Evolutionary conservation across 1,284 basidiomycete species (phyloP).

Genomic region (Cryptococcus deneoformans): DNA sequence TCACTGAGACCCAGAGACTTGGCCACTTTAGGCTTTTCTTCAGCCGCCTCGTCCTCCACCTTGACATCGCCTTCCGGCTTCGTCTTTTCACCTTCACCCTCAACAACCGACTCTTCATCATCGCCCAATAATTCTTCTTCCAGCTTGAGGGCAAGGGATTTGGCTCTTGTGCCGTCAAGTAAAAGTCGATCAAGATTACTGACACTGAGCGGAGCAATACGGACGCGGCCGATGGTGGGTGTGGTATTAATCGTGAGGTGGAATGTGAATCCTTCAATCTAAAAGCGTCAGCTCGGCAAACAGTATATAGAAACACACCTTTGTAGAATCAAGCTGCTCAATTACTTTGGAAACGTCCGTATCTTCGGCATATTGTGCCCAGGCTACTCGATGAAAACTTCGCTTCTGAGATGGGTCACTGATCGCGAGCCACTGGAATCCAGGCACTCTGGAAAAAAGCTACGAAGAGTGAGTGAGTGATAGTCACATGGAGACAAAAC

Average conservation of each 20-base stretch:
- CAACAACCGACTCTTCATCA: conserved; percentile 38
- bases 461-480: conserved; percentile 7
- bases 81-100: not conserved
- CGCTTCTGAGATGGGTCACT: conserved; percentile 86
- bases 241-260: conserved; percentile 79
- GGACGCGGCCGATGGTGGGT: conserved; percentile 71
- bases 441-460: conserved; percentile 46
- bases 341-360: conserved; percentile 73
- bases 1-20: conserved; percentile 24
- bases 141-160: conserved; percentile 63
- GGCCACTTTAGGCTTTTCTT: conserved; percentile 11
- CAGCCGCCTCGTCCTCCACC: not conserved
- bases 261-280: conserved; percentile 91
- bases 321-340: conserved; percentile 70
- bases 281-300: not conserved
- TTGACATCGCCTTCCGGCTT: not conserved
- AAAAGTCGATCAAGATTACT: conserved; percentile 71
- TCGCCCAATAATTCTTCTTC: conserved; percentile 61
- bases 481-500: conserved; percentile 17
- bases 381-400: conserved; percentile 86
- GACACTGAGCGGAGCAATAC: conserved; percentile 74
- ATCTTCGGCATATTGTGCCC: conserved; percentile 80
- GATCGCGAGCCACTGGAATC: conserved; percentile 69
- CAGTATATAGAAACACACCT: conserved; percentile 55
- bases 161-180: conserved; percentile 72